Evolutionary conservation across 2,329 filamentous ascomycete genomes (phyloP).

Genomic region (Aspergillus sp.): DNA sequence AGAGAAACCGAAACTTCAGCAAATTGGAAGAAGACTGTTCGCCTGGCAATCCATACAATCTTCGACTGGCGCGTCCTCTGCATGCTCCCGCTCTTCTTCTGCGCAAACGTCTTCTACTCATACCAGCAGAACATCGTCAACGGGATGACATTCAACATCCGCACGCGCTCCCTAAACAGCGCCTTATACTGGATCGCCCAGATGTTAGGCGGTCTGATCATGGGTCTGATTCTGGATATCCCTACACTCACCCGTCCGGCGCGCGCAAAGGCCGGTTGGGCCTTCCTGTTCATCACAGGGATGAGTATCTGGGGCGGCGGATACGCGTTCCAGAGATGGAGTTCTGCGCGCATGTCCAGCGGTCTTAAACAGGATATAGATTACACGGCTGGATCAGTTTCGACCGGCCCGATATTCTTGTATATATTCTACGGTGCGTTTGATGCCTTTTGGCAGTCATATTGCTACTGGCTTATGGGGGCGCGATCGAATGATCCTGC

Average conservation of each 20-base stretch:
- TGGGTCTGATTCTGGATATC: constrained; percentile 40
- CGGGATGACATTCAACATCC: constrained; percentile 55
- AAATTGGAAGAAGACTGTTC: neutral
- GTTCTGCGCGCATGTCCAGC: constrained; percentile 43
- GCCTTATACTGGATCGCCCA: constrained; percentile 58
- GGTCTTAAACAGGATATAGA: constrained; percentile 43
- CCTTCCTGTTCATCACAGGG: constrained; percentile 48
- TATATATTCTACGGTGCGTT: constrained; percentile 72
- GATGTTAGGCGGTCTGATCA: constrained; percentile 54
- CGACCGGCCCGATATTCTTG: constrained; percentile 63
- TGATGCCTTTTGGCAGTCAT: constrained; percentile 67
- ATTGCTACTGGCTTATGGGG: constrained; percentile 62
- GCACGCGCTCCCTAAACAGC: constrained; percentile 57
- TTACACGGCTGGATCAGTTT: constrained; percentile 51
- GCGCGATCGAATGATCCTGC: constrained; percentile 45
- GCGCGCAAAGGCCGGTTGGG: constrained; percentile 51
- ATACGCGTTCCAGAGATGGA: constrained; percentile 64
- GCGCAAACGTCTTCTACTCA: constrained; percentile 57
- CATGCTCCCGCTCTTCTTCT: constrained; percentile 57
- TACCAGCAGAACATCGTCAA: constrained; percentile 60
- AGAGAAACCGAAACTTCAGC: neutral
- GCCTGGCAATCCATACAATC: neutral
- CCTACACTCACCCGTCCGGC: constrained; percentile 44
- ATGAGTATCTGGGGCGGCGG: constrained; percentile 61
- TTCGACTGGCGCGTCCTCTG: constrained; percentile 37